Evolutionary conservation across 108 stramenopile species (phyloP).

Genomic region (Stephanodiscus triporus): DNA sequence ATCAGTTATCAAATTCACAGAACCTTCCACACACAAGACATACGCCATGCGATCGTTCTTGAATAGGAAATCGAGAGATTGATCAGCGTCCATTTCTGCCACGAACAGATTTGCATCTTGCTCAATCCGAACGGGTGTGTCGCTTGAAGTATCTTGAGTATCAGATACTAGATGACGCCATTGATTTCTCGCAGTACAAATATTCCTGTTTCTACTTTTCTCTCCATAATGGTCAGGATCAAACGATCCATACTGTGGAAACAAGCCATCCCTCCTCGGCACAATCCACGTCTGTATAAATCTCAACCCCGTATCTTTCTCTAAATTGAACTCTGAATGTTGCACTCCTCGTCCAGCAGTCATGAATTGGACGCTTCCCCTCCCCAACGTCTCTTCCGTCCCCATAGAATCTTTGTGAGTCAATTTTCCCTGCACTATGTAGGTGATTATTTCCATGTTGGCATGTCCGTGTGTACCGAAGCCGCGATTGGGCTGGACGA

Average conservation of each 20-base stretch:
- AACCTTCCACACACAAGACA: slow-evolving; percentile 75
- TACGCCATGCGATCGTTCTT: slow-evolving; percentile 66
- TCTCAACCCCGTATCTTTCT: slow-evolving; percentile 59
- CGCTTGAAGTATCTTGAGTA: slow-evolving; percentile 20
- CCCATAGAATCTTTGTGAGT: slow-evolving; percentile 84
- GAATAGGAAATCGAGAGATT: slow-evolving; percentile 31
- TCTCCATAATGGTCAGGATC: slow-evolving; percentile 11
- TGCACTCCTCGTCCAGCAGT: slow-evolving; percentile 76
- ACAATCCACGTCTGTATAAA: slow-evolving; percentile 90
- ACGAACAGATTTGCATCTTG: slow-evolving; percentile 74
- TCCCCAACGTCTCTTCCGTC: slow-evolving; percentile 67
- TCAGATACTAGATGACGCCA: slow-evolving; percentile 71
- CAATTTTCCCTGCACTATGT: slow-evolving; percentile 72
- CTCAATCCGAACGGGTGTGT: slow-evolving; percentile 66
- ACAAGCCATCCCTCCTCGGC: slow-evolving; percentile 51
- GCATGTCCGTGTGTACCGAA: slow-evolving; percentile 81
- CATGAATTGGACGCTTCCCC: slow-evolving; percentile 84
- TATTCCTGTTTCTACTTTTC: not conserved
- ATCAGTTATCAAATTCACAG: slow-evolving; percentile 30
- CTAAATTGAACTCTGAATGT: slow-evolving; percentile 74
- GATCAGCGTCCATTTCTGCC: slow-evolving; percentile 56
- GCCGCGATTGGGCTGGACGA: slow-evolving; percentile 78
- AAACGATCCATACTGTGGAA: slow-evolving; percentile 73
- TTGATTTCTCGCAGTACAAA: slow-evolving; percentile 36
- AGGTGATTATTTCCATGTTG: slow-evolving; percentile 84